Evolutionary conservation across 768 basidiomycete genomes (phyloP), one percentile per base, ranked within the genome.

Genomic region (Myochromella boudieri): DNA sequence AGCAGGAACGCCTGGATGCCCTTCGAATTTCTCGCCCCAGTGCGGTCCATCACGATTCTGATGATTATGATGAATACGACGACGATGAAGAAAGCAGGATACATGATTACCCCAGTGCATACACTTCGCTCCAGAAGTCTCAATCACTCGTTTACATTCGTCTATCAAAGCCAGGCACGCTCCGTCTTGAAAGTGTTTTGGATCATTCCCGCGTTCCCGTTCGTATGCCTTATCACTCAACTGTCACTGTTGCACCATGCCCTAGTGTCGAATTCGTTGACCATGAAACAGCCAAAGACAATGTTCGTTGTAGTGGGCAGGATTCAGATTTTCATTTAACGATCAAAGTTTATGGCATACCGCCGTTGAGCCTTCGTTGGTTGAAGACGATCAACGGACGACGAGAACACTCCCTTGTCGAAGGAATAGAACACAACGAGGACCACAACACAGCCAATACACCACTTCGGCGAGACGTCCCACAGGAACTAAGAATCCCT

Each of bases 301-400:
- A 78, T 12, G 62, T 84, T 44, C 82, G 80, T 27, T 95, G 91
- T 63, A 78, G 78, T 20, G 89, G 88, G 9, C 81, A 84, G 46
- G 76, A 84, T 37, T 66, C 75, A 6, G 71, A 76, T 48, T 56
- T 82, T 17, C 73, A 81, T 48, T 59, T 87, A 50, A 71, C 69
- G 51, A 85, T 91, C 53, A 74, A 79, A 42, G 81, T 91, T 21
- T 71, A 69, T 47, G 90, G 89, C 6, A 81, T 89, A 7, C 86
- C 89, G 15, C 87, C 88, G 9, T 72, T 92, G 55, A 86, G 82
- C 56, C 70, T 93, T 33, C 77, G 80, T 33, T 92, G 90, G 90
- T 75, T 80, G 56, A 81, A 83, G 51, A 80, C 84, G 18, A 69
- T 84, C 33, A 84, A 82, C 46, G 82, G 81, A 9, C 72, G 75